phyloP scores from a whole-genome alignment of 2,329 filamentous ascomycete species.

The Trichoderma sp. region DNA sequence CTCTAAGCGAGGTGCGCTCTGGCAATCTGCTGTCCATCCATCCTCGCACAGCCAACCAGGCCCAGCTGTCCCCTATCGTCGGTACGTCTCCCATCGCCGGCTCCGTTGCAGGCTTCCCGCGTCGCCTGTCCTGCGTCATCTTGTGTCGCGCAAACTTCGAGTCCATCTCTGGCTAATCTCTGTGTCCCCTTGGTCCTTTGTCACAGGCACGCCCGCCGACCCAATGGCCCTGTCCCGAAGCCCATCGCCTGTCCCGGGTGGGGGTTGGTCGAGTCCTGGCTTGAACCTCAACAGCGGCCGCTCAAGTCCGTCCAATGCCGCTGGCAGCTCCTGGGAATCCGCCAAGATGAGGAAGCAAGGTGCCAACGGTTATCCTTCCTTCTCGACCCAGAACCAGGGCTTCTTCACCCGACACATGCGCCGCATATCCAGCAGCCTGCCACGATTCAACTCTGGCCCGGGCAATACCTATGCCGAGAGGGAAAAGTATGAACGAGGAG shows the following conservation, averaged over 20 bases:
- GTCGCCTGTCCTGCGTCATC: slow-evolving; percentile 15
- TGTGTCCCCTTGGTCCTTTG: slow-evolving; percentile 22
- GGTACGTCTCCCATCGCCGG: slow-evolving; percentile 42
- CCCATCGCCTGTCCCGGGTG: slow-evolving; percentile 77
- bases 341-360: slow-evolving; percentile 73
- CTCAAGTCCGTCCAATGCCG: slow-evolving; percentile 60
- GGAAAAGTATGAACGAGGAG: slow-evolving; percentile 66
- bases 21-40: slow-evolving; percentile 33
- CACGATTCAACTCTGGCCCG: slow-evolving; percentile 60
- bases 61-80: slow-evolving; percentile 51
- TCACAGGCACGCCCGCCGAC: slow-evolving; percentile 51
- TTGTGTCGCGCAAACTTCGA: slow-evolving; percentile 22
- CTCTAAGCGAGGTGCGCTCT: slow-evolving; percentile 32
- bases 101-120: slow-evolving; percentile 10
- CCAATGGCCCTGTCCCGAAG: slow-evolving; percentile 84
- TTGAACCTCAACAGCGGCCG: slow-evolving; percentile 70
- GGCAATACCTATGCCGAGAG: slow-evolving; percentile 64
- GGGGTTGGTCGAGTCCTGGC: slow-evolving; percentile 84
- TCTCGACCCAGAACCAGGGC: slow-evolving; percentile 75
- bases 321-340: slow-evolving; percentile 69
- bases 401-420: slow-evolving; percentile 86
- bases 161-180: slow-evolving; percentile 27
- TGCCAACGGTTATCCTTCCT: slow-evolving; percentile 72
- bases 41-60: slow-evolving; percentile 29
- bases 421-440: slow-evolving; percentile 73